Evolutionary conservation across 2,329 filamentous ascomycete genomes (phyloP).

Genomic region (Knoxdaviesia proteae): DNA sequence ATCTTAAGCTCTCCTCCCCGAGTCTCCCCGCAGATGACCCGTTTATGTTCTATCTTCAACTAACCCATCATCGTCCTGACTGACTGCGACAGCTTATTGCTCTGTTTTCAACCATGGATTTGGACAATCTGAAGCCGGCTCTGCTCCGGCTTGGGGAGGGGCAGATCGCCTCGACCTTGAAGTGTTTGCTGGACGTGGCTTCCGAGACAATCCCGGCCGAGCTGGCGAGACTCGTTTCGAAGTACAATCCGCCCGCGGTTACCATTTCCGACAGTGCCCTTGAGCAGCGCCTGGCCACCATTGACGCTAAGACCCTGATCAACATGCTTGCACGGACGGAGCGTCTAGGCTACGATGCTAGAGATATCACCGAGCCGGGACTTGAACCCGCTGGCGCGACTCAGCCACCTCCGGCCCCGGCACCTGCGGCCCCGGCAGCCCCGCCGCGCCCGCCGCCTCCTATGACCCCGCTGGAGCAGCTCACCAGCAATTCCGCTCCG

Average conservation of each 20-base stretch:
- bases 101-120: background rate
- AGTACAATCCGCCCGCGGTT: no score
- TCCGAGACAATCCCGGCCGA: no score
- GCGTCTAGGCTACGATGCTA: conserved; percentile 32
- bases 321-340: conserved; percentile 35
- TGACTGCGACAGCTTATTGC: conserved; percentile 16
- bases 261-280: conserved; percentile 18
- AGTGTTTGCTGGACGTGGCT: no score
- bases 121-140: background rate
- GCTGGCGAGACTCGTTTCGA: no score
- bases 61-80: conserved; percentile 1
- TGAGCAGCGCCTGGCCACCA: conserved; percentile 28
- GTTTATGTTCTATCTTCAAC: background rate
- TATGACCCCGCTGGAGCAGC: background rate
- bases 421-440: background rate
- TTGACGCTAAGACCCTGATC: conserved; percentile 30
- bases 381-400: conserved; percentile 4
- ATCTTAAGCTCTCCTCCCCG: no score
- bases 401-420: background rate
- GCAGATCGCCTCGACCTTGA: no score
- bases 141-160: no score
- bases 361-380: conserved; percentile 25
- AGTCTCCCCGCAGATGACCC: no score
- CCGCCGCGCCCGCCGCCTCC: background rate
- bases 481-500: background rate